These are phyloP conservation scores for Pichia sp. DNA, from an alignment of 1,139 yeast genomes.

Conservation along the genomic window DNA sequence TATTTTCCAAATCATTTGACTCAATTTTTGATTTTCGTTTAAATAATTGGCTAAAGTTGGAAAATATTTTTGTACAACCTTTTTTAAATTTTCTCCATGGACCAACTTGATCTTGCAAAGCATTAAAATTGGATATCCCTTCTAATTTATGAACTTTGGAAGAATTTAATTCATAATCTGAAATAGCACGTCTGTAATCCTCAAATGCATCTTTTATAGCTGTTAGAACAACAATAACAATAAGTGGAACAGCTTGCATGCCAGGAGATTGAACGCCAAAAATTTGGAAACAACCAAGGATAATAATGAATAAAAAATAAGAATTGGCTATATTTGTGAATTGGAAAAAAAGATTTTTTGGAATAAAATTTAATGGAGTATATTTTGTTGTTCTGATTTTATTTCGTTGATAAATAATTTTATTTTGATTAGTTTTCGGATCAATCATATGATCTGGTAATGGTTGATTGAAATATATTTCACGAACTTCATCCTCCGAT, in stretches of 20 bases:
- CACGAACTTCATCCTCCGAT: slow-evolving; percentile 16
- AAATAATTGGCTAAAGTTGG: slow-evolving; percentile 39
- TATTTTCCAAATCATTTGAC: not conserved
- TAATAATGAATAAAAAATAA: slow-evolving; percentile 45
- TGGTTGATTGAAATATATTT: slow-evolving; percentile 25
- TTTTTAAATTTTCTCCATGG: slow-evolving; percentile 51
- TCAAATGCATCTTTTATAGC: slow-evolving; percentile 54
- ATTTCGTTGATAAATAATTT: slow-evolving; percentile 39
- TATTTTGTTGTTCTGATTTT: slow-evolving; percentile 57
- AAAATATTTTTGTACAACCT: slow-evolving; percentile 28
- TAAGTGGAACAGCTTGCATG: slow-evolving; percentile 52
- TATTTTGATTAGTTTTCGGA: slow-evolving; percentile 23
- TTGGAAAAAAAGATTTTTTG: slow-evolving; percentile 46
- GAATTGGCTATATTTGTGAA: slow-evolving; percentile 52
- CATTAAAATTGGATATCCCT: slow-evolving; percentile 38
- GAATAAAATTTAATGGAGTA: slow-evolving; percentile 49
- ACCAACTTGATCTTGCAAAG: slow-evolving; percentile 41
- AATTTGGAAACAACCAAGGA: slow-evolving; percentile 46
- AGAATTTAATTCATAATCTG: slow-evolving; percentile 51
- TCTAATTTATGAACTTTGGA: slow-evolving; percentile 41
- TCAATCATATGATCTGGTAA: slow-evolving; percentile 27
- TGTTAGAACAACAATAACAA: slow-evolving; percentile 50
- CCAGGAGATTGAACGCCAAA: slow-evolving; percentile 56
- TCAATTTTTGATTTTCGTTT: slow-evolving; percentile 37
- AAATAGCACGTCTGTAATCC: slow-evolving; percentile 47